These are phyloP conservation scores for Globisporangium yorkense DNA, from an alignment of 352 stramenopile species.

Conservation along the genomic window DNA sequence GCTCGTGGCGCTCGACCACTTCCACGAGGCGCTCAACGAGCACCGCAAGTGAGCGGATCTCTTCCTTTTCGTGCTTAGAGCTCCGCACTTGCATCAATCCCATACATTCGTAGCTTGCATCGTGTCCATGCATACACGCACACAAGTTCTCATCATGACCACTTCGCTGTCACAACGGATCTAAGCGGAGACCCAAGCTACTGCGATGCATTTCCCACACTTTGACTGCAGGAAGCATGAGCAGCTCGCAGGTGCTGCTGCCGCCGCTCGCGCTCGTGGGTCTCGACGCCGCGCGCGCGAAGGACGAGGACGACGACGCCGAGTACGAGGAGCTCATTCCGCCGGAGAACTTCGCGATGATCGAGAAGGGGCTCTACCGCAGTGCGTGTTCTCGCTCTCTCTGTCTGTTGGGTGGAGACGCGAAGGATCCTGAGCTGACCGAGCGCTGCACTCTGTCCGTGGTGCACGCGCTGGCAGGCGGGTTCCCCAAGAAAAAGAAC, in stretches of 20 bases:
- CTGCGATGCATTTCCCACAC: no score
- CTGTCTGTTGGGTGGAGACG: no score
- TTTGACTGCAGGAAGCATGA: not conserved
- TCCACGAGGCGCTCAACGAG: conserved; percentile 74
- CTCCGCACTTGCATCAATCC: no score
- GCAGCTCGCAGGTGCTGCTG: not conserved
- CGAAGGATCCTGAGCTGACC: no score
- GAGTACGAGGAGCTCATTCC: conserved; percentile 84
- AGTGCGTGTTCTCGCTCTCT: conserved; percentile 25
- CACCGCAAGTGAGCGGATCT: conserved; percentile 24
- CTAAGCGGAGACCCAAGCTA: no score
- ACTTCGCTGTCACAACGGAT: no score
- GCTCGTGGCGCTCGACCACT: conserved; percentile 72
- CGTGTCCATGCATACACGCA: no score
- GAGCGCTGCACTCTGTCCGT: not conserved
- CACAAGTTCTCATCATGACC: no score
- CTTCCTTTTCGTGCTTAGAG: no score
- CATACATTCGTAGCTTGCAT: no score
- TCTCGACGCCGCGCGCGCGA: conserved; percentile 9
- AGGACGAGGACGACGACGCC: conserved; percentile 56
- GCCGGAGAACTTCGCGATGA: conserved; percentile 87
- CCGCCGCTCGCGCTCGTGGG: not conserved
- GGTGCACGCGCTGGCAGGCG: conserved; percentile 21
- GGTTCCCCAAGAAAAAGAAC: conserved; percentile 89
- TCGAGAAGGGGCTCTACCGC: conserved; percentile 82